phyloP scores from a whole-genome alignment of 495 filamentous ascomycete genomes.

The Baudoinia panamericana region DNA sequence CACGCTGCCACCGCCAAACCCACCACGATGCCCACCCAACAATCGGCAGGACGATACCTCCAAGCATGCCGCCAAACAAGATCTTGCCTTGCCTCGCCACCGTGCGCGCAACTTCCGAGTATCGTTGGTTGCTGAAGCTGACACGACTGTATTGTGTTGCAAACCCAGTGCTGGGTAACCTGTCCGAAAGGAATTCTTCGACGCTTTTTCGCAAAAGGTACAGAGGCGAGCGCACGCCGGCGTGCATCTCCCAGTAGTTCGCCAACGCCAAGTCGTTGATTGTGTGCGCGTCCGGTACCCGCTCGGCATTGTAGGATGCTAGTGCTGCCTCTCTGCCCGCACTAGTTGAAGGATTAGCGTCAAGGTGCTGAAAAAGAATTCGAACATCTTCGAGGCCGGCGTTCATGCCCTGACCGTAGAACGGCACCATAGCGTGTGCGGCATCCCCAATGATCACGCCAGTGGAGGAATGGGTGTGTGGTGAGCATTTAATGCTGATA shows the following conservation, averaged over 20 bases:
- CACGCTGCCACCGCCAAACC: conserved; percentile 2
- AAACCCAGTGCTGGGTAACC: conserved; percentile 66
- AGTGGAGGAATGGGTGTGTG: conserved; percentile 67
- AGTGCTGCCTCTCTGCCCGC: conserved; percentile 48
- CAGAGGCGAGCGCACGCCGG: conserved; percentile 56
- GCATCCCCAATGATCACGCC: conserved; percentile 84
- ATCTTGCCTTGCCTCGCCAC: conserved; percentile 55
- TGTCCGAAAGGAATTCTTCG: conserved; percentile 71
- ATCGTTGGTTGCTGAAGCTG: conserved; percentile 83
- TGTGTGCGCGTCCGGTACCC: conserved; percentile 63
- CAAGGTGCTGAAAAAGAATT: conserved; percentile 54
- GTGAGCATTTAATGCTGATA: conserved; percentile 81
- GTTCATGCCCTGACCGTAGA: conserved; percentile 37
- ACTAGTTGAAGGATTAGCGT: conserved; percentile 29
- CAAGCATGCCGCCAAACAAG: conserved; percentile 28
- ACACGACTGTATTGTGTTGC: conserved; percentile 87
- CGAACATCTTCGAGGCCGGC: conserved; percentile 33
- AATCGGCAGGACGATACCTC: not conserved
- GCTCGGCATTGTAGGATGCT: conserved; percentile 55
- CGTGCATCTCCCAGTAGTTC: conserved; percentile 90
- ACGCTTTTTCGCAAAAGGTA: conserved; percentile 71
- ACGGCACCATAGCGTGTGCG: conserved; percentile 90
- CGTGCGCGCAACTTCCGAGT: conserved; percentile 62
- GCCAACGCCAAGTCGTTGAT: conserved; percentile 86
- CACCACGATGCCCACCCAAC: conserved; percentile 4